These are phyloP conservation scores for Trypanosomatidae sp. DNA, from an alignment of 208 protist species.

Conservation along the genomic window DNA sequence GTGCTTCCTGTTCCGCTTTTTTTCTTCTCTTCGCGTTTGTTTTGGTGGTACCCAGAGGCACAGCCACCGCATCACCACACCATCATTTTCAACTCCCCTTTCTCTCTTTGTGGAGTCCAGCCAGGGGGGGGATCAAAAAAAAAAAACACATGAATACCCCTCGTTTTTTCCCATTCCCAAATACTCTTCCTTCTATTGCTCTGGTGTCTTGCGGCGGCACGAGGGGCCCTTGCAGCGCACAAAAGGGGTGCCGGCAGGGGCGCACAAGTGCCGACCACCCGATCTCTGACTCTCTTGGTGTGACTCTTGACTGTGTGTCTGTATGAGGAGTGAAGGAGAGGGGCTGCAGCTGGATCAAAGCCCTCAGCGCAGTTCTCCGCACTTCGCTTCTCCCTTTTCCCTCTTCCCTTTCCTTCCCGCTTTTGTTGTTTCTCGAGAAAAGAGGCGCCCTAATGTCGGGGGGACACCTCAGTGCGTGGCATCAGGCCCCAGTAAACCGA, in stretches of 20 bases:
- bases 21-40: not conserved
- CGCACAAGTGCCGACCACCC: not conserved
- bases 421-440: not conserved
- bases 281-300: not conserved
- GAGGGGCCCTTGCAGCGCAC: not conserved
- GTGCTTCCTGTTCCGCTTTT: not conserved
- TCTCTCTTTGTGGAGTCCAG: not conserved
- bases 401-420: not conserved
- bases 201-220: not conserved
- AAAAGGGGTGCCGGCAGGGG: not conserved
- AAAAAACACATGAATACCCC: not conserved
- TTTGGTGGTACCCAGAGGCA: not conserved
- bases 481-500: too few relatives aligned
- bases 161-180: not conserved
- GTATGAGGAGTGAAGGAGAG: not conserved
- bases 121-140: not conserved
- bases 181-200: not conserved
- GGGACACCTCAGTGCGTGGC: too few relatives aligned
- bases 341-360: not conserved
- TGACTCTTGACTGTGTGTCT: not conserved
- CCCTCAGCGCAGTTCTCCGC: not conserved
- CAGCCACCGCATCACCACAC: not conserved
- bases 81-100: not conserved
- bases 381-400: not conserved
- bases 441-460: not conserved